phyloP scores from a whole-genome alignment of 2,329 filamentous ascomycete species.

The Aspergillus costaricaensis region DNA sequence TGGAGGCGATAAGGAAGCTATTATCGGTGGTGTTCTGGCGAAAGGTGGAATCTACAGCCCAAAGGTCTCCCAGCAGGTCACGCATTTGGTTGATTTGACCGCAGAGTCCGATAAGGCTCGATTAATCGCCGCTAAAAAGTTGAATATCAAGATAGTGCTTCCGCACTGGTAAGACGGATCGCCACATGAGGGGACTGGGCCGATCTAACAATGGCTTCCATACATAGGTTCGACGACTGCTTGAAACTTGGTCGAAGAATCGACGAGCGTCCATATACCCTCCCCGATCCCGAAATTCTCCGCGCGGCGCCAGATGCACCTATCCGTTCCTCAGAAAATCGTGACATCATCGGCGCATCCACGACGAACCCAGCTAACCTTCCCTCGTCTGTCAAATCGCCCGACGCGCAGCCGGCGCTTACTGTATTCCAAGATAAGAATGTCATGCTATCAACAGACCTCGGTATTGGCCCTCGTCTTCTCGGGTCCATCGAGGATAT shows the following conservation, averaged over 20 bases:
- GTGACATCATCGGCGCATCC: constrained; percentile 68
- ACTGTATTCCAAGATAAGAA: constrained; percentile 75
- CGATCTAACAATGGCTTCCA: constrained; percentile 20
- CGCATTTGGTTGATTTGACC: constrained; percentile 83
- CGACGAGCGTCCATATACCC: constrained; percentile 78
- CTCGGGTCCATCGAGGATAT: constrained; percentile 68
- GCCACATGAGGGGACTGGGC: background rate
- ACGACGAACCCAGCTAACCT: constrained; percentile 51
- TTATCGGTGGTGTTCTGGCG: constrained; percentile 83
- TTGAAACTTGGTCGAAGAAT: constrained; percentile 90
- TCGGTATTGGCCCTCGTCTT: constrained; percentile 69
- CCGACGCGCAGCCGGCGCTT: constrained; percentile 52
- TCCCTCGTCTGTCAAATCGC: constrained; percentile 31
- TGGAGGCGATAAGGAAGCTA: constrained; percentile 83
- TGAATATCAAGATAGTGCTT: constrained; percentile 79
- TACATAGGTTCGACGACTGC: constrained; percentile 86
- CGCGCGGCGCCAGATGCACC: constrained; percentile 57
- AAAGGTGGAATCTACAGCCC: constrained; percentile 81
- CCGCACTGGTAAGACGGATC: constrained; percentile 73
- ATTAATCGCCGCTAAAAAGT: constrained; percentile 62
- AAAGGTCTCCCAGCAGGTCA: constrained; percentile 71
- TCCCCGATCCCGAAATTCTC: constrained; percentile 87
- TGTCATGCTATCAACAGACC: constrained; percentile 75
- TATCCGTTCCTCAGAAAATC: constrained; percentile 59
- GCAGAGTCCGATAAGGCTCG: constrained; percentile 68